Percentiles rank a stretch among this genome's conserved stretches.
These are phyloP conservation scores for Saccharomyces mikatae DNA, from an alignment of 805 yeast species.

Conservation along the genomic window DNA sequence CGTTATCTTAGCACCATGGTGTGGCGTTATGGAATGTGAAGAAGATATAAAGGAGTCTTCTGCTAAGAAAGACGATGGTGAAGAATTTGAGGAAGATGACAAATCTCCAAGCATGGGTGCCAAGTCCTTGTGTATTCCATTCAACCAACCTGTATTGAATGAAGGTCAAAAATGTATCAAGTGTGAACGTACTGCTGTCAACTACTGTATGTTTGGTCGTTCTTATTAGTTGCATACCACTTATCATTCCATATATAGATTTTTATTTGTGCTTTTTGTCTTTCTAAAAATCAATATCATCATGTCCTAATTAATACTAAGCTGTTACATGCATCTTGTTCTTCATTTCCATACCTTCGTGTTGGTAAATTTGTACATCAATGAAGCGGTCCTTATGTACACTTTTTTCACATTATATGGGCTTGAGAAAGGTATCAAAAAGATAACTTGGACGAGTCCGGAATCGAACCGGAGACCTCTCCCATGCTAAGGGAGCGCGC, in stretches of 20 bases:
- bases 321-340: background rate
- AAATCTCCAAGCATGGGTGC: slow-evolving; percentile 99
- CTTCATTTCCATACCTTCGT: background rate
- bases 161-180: slow-evolving; percentile 78
- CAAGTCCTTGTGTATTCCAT: slow-evolving; percentile 93
- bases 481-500: background rate
- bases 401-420: too few relatives aligned
- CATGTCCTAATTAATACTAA: background rate
- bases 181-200: slow-evolving; percentile 68
- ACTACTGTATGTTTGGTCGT: slow-evolving; percentile 95
- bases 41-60: slow-evolving; percentile 93
- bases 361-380: too few relatives aligned
- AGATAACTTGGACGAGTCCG: background rate
- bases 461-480: background rate
- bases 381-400: too few relatives aligned
- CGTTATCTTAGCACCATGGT: slow-evolving; percentile 92
- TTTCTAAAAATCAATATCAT: background rate
- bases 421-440: too few relatives aligned
- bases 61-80: slow-evolving; percentile 66
- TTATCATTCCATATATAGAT: background rate
- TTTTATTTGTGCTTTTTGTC: slow-evolving; percentile 2
- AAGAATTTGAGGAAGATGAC: slow-evolving; percentile 85
- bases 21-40: slow-evolving; percentile 91
- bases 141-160: slow-evolving; percentile 78
- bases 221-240: slow-evolving; percentile 51